Evolutionary conservation across 1,284 basidiomycete species (phyloP), one percentile per base, ranked within the genome.

Genomic region (Boletus hoseneyae): DNA sequence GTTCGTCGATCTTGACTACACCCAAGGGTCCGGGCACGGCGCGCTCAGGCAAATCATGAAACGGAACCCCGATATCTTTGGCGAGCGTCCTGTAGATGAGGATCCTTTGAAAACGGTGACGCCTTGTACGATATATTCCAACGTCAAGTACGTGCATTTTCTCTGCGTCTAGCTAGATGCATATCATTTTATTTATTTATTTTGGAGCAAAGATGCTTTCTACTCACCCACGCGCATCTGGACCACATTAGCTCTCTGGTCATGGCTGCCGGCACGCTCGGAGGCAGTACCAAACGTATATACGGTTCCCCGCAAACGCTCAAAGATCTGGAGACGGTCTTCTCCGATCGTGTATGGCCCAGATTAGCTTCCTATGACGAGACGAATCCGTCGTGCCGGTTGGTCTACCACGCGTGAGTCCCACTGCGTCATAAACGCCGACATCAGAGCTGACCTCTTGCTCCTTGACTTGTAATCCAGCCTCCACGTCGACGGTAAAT

Each of bases 341-440:
- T 93, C 64, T 78, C 83, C 4, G 85, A 83, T 62, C 77, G 85
- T 12, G 71, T 91, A 45, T 93, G 90, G 90, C 90, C 90, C 1
- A 85, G 83, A 56, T 76, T 93, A 16, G 90, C 87, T 2, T 84
- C 85, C 10, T 87, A 83, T 78, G 73, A 85, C 47, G 78, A 82
- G 57, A 65, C 75, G 3, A 78, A 86, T 54, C 73, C 77, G 2
- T 65, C 73, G 6, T 71, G 73, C 53, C 80, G 80, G 49, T 70
- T 85, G 36, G 62, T 88, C 49, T 85, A 85, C 56, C 74, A 77
- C 47, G 63, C 70, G 83, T 85, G 64, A 64, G 81, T 72, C 43
- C 47, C 53, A 38, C 23, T 25, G 23, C 23, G 45, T 44, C 9
- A 5, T 7, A 4, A 7, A 25, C 23, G 4, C 35, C 35, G 35